Conservation (phyloP, 2,329 filamentous ascomycete species). For the Zarea fungicola region DNA sequence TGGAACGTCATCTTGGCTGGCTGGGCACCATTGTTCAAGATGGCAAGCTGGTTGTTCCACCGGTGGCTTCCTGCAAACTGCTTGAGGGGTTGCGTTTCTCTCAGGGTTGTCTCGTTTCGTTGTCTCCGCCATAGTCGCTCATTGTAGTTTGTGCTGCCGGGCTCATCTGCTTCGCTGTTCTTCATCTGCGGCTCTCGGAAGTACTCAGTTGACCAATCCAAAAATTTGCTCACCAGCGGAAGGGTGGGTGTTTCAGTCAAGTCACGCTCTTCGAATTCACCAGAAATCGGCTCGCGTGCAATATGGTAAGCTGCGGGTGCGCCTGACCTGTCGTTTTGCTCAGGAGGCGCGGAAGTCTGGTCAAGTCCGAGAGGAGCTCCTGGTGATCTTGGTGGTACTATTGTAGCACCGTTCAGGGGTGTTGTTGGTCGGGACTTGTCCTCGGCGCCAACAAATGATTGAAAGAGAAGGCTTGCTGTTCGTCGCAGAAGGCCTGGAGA, state of each 20-base stretch:
- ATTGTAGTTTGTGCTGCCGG: conserved; percentile 94
- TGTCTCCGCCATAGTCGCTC: conserved; percentile 87
- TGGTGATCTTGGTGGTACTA: conserved; percentile 23
- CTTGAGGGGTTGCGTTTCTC: conserved; percentile 90
- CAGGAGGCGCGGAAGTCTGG: conserved; percentile 53
- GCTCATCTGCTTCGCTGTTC: conserved; percentile 89
- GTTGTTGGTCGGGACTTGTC: conserved; percentile 34
- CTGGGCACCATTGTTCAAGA: conserved; percentile 85
- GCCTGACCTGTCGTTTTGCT: conserved; percentile 65
- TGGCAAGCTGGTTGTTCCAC: conserved; percentile 78
- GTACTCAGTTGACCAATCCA: conserved; percentile 96
- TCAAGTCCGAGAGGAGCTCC: conserved; percentile 36
- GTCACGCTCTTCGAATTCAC: conserved; percentile 62
- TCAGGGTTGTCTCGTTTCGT: conserved; percentile 86
- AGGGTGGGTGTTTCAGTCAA: conserved; percentile 55
- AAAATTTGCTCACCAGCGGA: conserved; percentile 75
- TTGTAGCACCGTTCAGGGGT: conserved; percentile 20
- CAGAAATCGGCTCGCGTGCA: conserved; percentile 73
- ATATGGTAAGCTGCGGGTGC: conserved; percentile 68
- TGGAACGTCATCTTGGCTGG: conserved; percentile 93
- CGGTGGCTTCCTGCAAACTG: conserved; percentile 76
- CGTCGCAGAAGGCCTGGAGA: conserved; percentile 57
- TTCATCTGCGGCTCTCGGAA: conserved; percentile 99
- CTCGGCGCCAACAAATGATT: conserved; percentile 49
- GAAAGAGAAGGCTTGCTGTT: conserved; percentile 60